Evolutionary conservation across 129 eudicot species (phyloP), one percentile per base, ranked within the genome.

Genomic region (Rutidosis leptorrhynchoides): DNA sequence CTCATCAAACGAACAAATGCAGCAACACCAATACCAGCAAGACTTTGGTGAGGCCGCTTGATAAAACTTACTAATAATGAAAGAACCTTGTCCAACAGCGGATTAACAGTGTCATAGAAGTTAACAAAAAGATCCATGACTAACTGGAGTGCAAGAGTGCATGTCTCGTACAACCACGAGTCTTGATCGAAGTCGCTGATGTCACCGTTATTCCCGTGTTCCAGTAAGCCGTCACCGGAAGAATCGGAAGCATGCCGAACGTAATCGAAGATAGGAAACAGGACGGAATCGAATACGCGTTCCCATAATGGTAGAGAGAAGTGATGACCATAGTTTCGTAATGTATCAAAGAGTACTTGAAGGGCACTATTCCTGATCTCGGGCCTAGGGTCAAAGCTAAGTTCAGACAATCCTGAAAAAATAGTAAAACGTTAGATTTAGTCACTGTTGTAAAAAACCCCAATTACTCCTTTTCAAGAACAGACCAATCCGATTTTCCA

Each of bases 21-120:
- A 72, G 97, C 96, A 67, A 94, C 85, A 60, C 99, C 99, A 67
- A 94, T 94, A 32, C 99, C 97, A 68, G 96, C 99, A 72, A 94
- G 93, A 71, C 96, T 94, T 65, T 94, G 97, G 76, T 94, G 99
- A 58, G 99, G 99, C 62, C 97, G 88, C 65, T 86, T 94, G 61
- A 89, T 89, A 65, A 94, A 89, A 73, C 89, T 82, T 62, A 84
- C 95, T 71, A 94, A 73, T 49, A 94, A 69, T 77, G 62, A 65
- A 67, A 94, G 62, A 73, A 94, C 95, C 68, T 94, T 94, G 69
- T 64, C 79, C 80, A 89, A 24, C 69, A 94, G 93, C 21, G 95
- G 99, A 72, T 89, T 84, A 29, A 94, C 95, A 10, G 99, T 89
- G 58, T 72, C 77, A 57, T 94, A 94, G 53, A 94, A 94, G 37